These are phyloP conservation scores for Rhizomucor pusillus DNA, from an alignment of 371 early-diverging fungal genomes.

Conservation along the genomic window DNA sequence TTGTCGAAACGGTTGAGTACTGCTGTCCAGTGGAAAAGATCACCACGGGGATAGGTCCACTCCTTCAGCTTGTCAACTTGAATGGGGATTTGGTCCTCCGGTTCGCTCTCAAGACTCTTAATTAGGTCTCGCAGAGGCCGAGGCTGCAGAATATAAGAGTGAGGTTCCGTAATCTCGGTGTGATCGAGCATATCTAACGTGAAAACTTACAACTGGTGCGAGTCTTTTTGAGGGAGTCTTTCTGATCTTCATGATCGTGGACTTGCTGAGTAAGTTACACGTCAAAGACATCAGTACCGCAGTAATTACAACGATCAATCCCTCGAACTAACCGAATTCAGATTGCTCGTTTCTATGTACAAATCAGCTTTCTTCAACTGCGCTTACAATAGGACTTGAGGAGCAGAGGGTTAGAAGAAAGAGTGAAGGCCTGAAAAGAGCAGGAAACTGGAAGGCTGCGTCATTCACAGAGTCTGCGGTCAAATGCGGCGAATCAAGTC, in stretches of 20 bases:
- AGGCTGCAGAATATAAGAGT: slow-evolving; percentile 35
- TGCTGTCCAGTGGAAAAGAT: slow-evolving; percentile 92
- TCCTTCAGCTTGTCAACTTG: slow-evolving; percentile 48
- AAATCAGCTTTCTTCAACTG: too few relatives aligned
- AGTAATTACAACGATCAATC: too few relatives aligned
- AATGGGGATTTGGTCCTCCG: slow-evolving; percentile 55
- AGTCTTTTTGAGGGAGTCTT: slow-evolving; percentile 66
- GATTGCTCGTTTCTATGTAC: too few relatives aligned
- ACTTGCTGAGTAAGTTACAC: slow-evolving; percentile 5
- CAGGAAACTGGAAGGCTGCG: too few relatives aligned
- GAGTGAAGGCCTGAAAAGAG: too few relatives aligned
- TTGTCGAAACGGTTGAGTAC: slow-evolving; percentile 92
- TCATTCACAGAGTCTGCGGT: too few relatives aligned
- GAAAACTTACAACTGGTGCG: slow-evolving; percentile 53
- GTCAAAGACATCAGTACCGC: too few relatives aligned
- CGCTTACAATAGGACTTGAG: too few relatives aligned
- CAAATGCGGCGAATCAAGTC: too few relatives aligned
- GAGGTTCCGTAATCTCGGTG: too few relatives aligned
- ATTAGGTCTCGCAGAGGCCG: slow-evolving; percentile 55
- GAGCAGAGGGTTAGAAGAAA: too few relatives aligned
- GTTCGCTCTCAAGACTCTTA: slow-evolving; percentile 51
- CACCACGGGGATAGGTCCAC: slow-evolving; percentile 86
- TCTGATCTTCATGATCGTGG: slow-evolving; percentile 63
- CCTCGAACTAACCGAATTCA: too few relatives aligned
- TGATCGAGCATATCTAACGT: neutral